Base-by-base conservation (phyloP, 106 monocot species). In the Xerophyta viscosa region DNA sequence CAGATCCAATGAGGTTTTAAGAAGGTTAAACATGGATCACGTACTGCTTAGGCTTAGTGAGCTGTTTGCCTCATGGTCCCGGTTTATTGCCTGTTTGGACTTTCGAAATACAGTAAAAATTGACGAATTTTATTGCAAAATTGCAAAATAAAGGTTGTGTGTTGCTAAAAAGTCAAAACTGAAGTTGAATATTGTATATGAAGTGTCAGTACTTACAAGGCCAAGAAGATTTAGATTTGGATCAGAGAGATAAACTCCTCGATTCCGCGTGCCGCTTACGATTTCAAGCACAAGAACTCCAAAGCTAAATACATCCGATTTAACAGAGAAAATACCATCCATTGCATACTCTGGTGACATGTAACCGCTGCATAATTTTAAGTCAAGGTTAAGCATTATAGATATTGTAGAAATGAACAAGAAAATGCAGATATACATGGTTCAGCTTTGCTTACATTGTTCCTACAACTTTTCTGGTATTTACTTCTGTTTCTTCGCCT, bases 281-380 rank as follows among this genome's bases (percentile, higher is more conserved):
- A 68, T 68, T 57, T 75, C 75, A 0, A 75, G 47, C 7, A 75
- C 47, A 41, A 75, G 48, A 6, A 75, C 68, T 7, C 75, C 75
- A 31, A 75, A 75, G 49, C 68, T 75, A 20, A 68, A 75, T 1
- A 75, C 75, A 64, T 75, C 68, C 7, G 68, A 68, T 41, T 75
- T 75, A 29, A 73, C 46, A 0, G 73, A 73, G 41, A 73, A 66
- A 24, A 73, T 27, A 1, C 73, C 73, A 48, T 73, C 64, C 66
- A 66, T 73, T 30, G 67, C 66, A 50, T 73, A 73, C 48, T 73
- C 73, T 4, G 73, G 75, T 31, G 75, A 48, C 75, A 68, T 69
- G 52, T 75, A 75, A 26, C 75, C 68, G 21, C 75, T 75, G 45
- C 42, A 55, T 28, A 46, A 31, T 15, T n/a, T n/a, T n/a, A 41